A percentile compares a stretch with the other conserved stretches of the same genome.
Conservation (phyloP, 495 filamentous ascomycete species). For the Lophiotrema nucula region DNA sequence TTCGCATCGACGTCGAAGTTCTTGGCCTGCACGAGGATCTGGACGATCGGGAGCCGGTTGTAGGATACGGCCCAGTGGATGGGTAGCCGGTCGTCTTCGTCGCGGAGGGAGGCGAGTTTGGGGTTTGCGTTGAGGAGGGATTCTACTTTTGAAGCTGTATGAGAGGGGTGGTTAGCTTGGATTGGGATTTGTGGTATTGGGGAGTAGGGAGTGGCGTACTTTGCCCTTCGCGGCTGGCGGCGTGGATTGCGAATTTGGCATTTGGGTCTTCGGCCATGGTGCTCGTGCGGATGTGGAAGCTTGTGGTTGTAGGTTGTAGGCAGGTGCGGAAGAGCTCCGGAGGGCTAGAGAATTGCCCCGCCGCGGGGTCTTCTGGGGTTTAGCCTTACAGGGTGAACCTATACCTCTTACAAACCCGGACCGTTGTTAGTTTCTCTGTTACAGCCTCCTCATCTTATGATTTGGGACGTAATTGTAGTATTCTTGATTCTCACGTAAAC, state of each 20-base stretch:
- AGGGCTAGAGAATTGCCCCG: too few relatives aligned
- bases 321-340: too few relatives aligned
- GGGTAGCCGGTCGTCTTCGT: constrained; percentile 86
- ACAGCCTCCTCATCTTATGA: too few relatives aligned
- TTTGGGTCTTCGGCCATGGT: constrained; percentile 28
- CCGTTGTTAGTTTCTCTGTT: too few relatives aligned
- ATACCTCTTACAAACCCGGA: too few relatives aligned
- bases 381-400: too few relatives aligned
- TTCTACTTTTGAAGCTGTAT: constrained; percentile 64
- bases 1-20: constrained; percentile 84
- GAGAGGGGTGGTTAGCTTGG: not conserved
- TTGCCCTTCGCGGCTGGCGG: constrained; percentile 82
- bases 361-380: too few relatives aligned
- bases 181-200: too few relatives aligned
- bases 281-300: too few relatives aligned
- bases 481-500: too few relatives aligned
- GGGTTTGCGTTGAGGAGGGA: constrained; percentile 77
- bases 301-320: too few relatives aligned
- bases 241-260: constrained; percentile 80
- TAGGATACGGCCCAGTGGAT: constrained; percentile 94
- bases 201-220: constrained; percentile 51
- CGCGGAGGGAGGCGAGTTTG: constrained; percentile 68
- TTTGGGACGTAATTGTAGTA: too few relatives aligned
- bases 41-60: constrained; percentile 72
- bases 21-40: constrained; percentile 64